phyloP scores from a whole-genome alignment of 495 filamentous ascomycete species.

The Polyplosphaeria fusca region DNA sequence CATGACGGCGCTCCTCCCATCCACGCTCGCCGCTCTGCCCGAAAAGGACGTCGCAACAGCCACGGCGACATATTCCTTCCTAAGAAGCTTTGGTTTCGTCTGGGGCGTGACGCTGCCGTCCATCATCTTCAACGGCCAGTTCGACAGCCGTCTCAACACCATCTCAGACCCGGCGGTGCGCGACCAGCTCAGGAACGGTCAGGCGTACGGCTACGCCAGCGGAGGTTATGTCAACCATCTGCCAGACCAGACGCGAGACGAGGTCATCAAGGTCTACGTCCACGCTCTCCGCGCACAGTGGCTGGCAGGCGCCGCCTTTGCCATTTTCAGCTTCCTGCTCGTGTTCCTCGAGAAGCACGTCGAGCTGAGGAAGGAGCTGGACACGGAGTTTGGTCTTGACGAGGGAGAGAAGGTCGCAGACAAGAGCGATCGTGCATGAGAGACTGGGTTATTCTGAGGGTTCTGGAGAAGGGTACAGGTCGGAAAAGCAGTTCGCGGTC shows the following conservation, averaged over 20 bases:
- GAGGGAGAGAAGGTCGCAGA: slow-evolving; percentile 10
- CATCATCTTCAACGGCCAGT: slow-evolving; percentile 50
- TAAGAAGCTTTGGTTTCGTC: slow-evolving; percentile 49
- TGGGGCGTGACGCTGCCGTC: slow-evolving; percentile 53
- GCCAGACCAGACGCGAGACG: neutral
- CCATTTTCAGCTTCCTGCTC: slow-evolving; percentile 25
- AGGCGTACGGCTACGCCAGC: slow-evolving; percentile 13
- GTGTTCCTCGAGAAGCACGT: slow-evolving; percentile 38
- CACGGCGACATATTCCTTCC: slow-evolving; percentile 48
- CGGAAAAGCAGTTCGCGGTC: too few relatives aligned
- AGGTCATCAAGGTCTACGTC: slow-evolving; percentile 34
- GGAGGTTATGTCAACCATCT: neutral
- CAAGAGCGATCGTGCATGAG: too few relatives aligned
- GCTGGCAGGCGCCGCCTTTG: slow-evolving; percentile 32
- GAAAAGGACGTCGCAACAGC: slow-evolving; percentile 45
- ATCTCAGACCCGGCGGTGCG: slow-evolving; percentile 3
- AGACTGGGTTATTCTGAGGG: too few relatives aligned
- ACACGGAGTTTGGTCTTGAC: slow-evolving; percentile 41
- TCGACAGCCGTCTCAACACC: neutral
- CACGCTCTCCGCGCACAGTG: slow-evolving; percentile 31
- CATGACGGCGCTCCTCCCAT: slow-evolving; percentile 43
- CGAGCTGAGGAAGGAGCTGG: slow-evolving; percentile 32
- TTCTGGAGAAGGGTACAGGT: too few relatives aligned
- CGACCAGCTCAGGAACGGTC: slow-evolving; percentile 2
- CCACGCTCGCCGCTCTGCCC: slow-evolving; percentile 17